Percentiles rank a stretch among this genome's conserved stretches.
These are phyloP conservation scores for Anthracocystis panici-leucophaei DNA, from an alignment of 1,284 basidiomycete genomes.

Conservation along the genomic window DNA sequence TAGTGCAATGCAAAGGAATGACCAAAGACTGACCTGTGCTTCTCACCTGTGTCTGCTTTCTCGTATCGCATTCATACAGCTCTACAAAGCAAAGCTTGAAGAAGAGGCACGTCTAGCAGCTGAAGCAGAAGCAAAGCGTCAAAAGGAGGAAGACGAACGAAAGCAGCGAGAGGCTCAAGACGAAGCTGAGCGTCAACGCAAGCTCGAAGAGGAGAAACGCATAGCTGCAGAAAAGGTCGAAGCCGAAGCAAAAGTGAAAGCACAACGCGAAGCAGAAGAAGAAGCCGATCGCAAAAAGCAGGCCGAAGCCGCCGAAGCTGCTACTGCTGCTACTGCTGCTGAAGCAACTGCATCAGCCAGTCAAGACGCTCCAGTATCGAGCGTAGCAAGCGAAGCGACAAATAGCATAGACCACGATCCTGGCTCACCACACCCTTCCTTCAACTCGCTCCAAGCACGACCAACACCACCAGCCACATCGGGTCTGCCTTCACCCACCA, in stretches of 20 bases:
- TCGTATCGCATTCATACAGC: slow-evolving; percentile 5
- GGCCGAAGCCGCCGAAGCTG: slow-evolving; percentile 8
- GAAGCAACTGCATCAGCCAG: background rate
- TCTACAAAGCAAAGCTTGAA: slow-evolving; percentile 25
- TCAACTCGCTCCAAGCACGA: slow-evolving; percentile 59
- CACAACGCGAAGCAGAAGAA: slow-evolving; percentile 25
- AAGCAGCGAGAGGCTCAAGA: slow-evolving; percentile 34
- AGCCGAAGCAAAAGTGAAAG: slow-evolving; percentile 22
- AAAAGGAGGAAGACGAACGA: slow-evolving; percentile 40
- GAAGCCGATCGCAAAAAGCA: slow-evolving; percentile 18
- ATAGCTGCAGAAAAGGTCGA: slow-evolving; percentile 36
- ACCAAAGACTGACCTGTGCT: slow-evolving; percentile 16
- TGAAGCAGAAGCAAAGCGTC: slow-evolving; percentile 35
- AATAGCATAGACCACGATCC: slow-evolving; percentile 18
- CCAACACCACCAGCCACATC: slow-evolving; percentile 62
- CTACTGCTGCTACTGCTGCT: background rate
- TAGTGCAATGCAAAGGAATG: slow-evolving; percentile 1
- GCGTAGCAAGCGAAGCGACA: slow-evolving; percentile 20
- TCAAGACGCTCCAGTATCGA: slow-evolving; percentile 2
- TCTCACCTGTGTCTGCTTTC: background rate
- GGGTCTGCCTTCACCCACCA: slow-evolving; percentile 45
- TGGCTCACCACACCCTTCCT: slow-evolving; percentile 58
- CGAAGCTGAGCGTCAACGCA: slow-evolving; percentile 37
- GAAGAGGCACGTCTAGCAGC: slow-evolving; percentile 37
- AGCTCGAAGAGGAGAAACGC: slow-evolving; percentile 22